Conservation (phyloP, 345 rosid genomes). For the Populus nigra region DNA sequence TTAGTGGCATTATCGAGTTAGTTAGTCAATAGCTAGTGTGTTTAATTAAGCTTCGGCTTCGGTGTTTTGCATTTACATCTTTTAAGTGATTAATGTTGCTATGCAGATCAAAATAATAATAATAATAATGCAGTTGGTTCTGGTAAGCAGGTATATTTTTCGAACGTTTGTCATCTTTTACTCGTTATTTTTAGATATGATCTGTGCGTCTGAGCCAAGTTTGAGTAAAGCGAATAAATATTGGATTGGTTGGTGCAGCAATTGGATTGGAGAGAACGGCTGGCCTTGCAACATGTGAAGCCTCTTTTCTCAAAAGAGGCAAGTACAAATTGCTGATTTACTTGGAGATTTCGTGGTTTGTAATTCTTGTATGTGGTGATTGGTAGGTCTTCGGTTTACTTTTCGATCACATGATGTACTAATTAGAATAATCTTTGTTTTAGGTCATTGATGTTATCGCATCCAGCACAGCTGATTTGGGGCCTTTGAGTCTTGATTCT, state of each 20-base stretch:
- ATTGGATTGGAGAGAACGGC: constrained; percentile 82
- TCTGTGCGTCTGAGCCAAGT: constrained; percentile 7
- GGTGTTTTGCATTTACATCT: not conserved
- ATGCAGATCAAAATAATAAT: constrained; percentile 50
- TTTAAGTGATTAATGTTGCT: constrained; percentile 19
- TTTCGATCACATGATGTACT: constrained; percentile 9
- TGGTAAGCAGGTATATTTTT: constrained; percentile 46
- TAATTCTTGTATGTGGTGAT: not conserved
- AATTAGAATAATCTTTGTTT: constrained; percentile 6
- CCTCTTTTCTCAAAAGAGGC: constrained; percentile 79
- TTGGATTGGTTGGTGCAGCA: constrained; percentile 45
- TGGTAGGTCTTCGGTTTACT: not conserved
- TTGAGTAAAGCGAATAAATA: not conserved
- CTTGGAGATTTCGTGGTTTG: constrained; percentile 3
- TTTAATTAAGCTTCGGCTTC: not conserved
- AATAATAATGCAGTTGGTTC: constrained; percentile 20
- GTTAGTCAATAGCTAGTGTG: not conserved
- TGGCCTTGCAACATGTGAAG: constrained; percentile 59
- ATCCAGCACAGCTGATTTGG: constrained; percentile 71
- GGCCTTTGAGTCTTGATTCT: constrained; percentile 77
- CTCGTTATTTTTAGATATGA: not conserved
- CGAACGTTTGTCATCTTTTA: constrained; percentile 1
- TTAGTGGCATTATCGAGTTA: not conserved
- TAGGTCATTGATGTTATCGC: constrained; percentile 72
- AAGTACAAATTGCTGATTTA: constrained; percentile 31